phyloP scores from a whole-genome alignment of 495 filamentous ascomycete species.

The Lentithecium fluviatile region DNA sequence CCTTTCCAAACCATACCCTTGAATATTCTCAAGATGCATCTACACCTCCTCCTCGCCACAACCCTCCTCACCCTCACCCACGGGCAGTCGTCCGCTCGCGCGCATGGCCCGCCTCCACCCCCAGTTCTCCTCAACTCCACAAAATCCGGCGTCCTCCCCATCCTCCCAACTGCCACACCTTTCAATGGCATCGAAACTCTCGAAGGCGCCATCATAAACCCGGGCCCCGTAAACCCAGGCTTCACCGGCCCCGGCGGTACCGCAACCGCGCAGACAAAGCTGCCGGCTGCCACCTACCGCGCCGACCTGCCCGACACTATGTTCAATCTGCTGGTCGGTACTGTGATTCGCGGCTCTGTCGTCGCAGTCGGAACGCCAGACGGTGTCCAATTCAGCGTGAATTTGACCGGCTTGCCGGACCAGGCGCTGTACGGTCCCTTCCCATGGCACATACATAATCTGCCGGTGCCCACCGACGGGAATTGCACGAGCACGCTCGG shows the following conservation, averaged over 20 bases:
- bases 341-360: constrained; percentile 14
- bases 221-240: constrained; percentile 9
- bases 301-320: constrained; percentile 10
- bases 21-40: no score
- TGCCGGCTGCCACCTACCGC: constrained; percentile 13
- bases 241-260: constrained; percentile 20
- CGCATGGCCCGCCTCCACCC: no score
- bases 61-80: no score
- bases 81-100: no score
- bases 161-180: neutral
- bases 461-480: constrained; percentile 28
- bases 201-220: constrained; percentile 23
- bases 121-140: no score
- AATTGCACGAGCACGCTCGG: constrained; percentile 27
- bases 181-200: constrained; percentile 2
- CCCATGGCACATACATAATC: constrained; percentile 24
- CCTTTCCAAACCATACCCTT: no score
- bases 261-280: constrained; percentile 15
- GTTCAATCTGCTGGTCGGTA: constrained; percentile 13
- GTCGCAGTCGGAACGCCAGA: neutral
- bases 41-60: no score
- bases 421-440: neutral
- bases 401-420: constrained; percentile 4
- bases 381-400: constrained; percentile 7
- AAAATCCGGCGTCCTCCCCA: neutral